These are phyloP conservation scores for Venustampulla echinocandica DNA, from an alignment of 495 filamentous ascomycete genomes.

Conservation along the genomic window DNA sequence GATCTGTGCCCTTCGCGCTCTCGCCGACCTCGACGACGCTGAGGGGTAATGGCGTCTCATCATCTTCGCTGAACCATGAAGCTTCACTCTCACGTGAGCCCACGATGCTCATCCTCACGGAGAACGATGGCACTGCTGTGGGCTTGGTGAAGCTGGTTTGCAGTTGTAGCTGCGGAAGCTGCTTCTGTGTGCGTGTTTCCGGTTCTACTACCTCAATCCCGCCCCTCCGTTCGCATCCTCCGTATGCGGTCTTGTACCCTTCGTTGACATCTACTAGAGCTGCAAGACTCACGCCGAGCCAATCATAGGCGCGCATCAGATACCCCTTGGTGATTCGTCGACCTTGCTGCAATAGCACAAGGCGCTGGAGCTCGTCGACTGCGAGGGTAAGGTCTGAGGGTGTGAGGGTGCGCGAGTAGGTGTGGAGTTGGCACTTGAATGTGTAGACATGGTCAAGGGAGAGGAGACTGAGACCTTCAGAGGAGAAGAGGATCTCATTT, in stretches of 20 bases:
- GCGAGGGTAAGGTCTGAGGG: conserved; percentile 31
- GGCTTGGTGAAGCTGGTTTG: neutral
- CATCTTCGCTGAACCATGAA: neutral
- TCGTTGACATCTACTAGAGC: conserved; percentile 47
- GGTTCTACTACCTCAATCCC: conserved; percentile 26
- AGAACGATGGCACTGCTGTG: neutral
- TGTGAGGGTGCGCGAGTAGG: conserved; percentile 19
- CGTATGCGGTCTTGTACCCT: conserved; percentile 50
- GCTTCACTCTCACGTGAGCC: neutral
- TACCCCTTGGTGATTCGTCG: conserved; percentile 48
- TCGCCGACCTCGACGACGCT: conserved; percentile 11
- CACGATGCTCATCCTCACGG: neutral
- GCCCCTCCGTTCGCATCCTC: conserved; percentile 25
- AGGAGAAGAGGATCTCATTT: conserved; percentile 60
- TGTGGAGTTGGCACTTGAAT: conserved; percentile 52
- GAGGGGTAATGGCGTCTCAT: neutral
- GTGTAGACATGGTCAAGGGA: conserved; percentile 66
- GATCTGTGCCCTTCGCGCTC: conserved; percentile 18
- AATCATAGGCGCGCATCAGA: conserved; percentile 54
- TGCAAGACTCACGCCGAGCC: conserved; percentile 45
- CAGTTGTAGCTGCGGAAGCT: conserved; percentile 1
- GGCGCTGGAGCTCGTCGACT: conserved; percentile 51
- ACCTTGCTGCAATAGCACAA: conserved; percentile 51
- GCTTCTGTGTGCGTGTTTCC: conserved; percentile 5
- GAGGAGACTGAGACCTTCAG: conserved; percentile 59